phyloP scores from a whole-genome alignment of 2,329 filamentous ascomycete species.

The Colletotrichum lini region DNA sequence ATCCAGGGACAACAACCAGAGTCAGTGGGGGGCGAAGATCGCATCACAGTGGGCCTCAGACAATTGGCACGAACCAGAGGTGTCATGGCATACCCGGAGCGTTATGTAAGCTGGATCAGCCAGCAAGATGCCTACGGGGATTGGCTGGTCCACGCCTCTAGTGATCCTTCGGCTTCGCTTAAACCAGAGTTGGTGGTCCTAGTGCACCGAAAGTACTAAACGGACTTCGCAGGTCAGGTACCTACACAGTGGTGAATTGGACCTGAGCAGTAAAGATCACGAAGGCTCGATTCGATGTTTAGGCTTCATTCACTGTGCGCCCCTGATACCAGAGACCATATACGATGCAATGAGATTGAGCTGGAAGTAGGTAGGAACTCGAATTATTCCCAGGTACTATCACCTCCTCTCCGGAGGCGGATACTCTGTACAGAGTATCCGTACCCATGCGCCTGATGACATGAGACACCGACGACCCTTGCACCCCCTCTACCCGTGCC shows the following conservation, averaged over 20 bases:
- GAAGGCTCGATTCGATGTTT: background rate
- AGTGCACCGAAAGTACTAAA: background rate
- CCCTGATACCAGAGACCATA: background rate
- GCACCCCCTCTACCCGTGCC: background rate
- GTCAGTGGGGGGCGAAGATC: background rate
- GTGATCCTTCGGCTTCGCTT: slow-evolving; percentile 24
- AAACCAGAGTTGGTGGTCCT: background rate
- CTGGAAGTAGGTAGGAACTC: no score
- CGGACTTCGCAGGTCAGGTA: background rate
- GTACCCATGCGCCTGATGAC: slow-evolving; percentile 35
- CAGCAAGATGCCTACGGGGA: background rate
- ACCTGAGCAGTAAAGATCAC: background rate
- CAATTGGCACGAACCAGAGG: slow-evolving; percentile 7
- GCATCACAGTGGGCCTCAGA: background rate
- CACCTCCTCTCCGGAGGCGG: slow-evolving; percentile 4
- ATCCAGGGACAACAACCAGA: background rate
- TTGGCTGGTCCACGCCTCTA: slow-evolving; percentile 2
- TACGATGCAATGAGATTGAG: background rate
- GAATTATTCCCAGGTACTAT: no score
- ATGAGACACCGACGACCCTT: slow-evolving; percentile 26
- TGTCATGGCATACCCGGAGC: background rate
- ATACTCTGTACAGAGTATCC: slow-evolving; percentile 22
- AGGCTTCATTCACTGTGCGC: slow-evolving; percentile 13
- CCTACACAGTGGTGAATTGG: background rate
- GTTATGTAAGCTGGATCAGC: background rate